Evolutionary conservation across 768 basidiomycete species (phyloP).

Genomic region (Dacryopinax primogenitus): DNA sequence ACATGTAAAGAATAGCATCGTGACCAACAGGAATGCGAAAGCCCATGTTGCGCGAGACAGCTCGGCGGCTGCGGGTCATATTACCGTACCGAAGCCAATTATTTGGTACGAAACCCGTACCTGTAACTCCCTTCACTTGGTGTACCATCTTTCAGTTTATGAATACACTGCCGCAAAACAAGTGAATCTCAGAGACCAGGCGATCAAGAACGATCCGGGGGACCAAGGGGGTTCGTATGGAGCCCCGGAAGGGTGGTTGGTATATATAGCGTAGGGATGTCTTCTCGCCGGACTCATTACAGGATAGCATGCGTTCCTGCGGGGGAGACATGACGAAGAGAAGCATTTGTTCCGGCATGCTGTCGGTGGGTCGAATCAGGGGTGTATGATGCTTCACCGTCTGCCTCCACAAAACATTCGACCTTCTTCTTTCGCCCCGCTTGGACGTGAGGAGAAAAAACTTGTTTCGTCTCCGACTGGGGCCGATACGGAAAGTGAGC

Average conservation of each 20-base stretch:
- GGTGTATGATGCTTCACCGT: not conserved
- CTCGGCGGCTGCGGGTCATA: conserved; percentile 23
- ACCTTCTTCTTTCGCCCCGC: not conserved
- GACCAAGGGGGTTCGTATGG: not conserved
- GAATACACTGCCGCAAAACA: not conserved
- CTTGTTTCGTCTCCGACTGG: no score
- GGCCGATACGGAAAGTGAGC: not conserved
- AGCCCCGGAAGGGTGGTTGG: not conserved
- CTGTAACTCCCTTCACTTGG: not conserved
- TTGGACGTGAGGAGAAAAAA: not conserved
- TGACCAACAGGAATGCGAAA: conserved; percentile 55
- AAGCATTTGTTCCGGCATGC: not conserved
- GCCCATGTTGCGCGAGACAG: conserved; percentile 37
- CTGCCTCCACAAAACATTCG: not conserved
- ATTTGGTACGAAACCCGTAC: conserved; percentile 2
- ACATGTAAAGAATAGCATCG: conserved; percentile 66
- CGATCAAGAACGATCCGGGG: not conserved
- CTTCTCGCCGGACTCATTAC: not conserved
- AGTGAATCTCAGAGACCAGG: not conserved
- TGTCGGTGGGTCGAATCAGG: not conserved
- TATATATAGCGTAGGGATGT: not conserved
- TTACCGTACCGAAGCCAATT: no score
- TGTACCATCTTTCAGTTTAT: not conserved
- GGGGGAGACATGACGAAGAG: not conserved
- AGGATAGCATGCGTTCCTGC: not conserved